Evolutionary conservation across 176 grass and related monocot genomes (phyloP), one percentile per base, ranked within the genome.

Genomic region (Phragmites australis): DNA sequence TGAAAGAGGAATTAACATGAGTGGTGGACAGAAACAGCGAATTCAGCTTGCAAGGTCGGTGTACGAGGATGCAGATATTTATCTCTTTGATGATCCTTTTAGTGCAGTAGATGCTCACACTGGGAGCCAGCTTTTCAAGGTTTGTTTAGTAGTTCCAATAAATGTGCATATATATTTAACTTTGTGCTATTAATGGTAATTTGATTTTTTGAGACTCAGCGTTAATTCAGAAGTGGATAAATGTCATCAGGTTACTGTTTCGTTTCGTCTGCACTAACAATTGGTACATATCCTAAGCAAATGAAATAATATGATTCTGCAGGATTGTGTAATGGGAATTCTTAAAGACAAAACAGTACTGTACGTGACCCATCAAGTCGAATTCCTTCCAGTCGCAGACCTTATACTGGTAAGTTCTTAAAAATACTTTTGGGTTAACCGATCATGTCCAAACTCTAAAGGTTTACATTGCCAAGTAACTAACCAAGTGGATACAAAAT

Each of bases 1-100:
- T 69, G 96, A 99, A 86, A 99, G 96, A 86, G 96, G 96, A 69
- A 99, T 99, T 89, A 99, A 99, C 59, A 93, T 99, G 96, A 99
- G 96, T 27, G 96, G 96, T 79, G 92, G 96, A 31, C 96, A 99
- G 75, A 99, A 99, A 70, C 96, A 99, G 60, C 63, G 96, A 59
- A 95, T 99, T 85, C 96, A 99, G 84, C 90, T 99, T 45, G 96
- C 96, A 77, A 88, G 96, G 49, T 91, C 96, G 15, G 86, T 91
- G 31, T 99, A 99, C 17, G 90, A 89, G 37, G 88, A 91, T 69
- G 92, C 96, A 42, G 96, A 99, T 74, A 91, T 93, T 59, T 99
- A 95, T 74, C 87, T 99, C 60, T 90, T 99, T 23, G 96, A 99
- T 89, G 96, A 99, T 47, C 96, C 96, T 53, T 99, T 99, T 65